A percentile compares a stretch with the other conserved stretches of the same genome.
Conservation (phyloP, 371 early-diverging fungal species). For the Mortierella sp. region DNA sequence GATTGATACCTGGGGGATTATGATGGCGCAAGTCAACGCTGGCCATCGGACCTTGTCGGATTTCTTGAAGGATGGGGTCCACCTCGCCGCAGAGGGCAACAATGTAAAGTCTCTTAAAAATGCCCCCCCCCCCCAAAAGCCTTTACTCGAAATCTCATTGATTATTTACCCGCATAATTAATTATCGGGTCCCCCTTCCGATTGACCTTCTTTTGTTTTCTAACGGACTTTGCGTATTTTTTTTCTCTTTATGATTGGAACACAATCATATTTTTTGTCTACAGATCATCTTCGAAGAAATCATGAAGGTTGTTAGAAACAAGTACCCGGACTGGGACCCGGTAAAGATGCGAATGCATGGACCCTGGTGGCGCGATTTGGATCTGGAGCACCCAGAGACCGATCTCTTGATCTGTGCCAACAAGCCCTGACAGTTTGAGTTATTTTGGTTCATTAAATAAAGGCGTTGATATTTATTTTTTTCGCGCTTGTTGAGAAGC, state of each 20-base stretch:
- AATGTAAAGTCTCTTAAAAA: slow-evolving; percentile 55
- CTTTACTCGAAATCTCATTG: too few species aligned
- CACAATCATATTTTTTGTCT: background rate
- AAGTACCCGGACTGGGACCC: slow-evolving; percentile 63
- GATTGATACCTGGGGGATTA: slow-evolving; percentile 35
- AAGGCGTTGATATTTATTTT: background rate
- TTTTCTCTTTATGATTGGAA: background rate
- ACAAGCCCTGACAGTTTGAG: slow-evolving; percentile 5
- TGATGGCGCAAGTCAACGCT: slow-evolving; percentile 21
- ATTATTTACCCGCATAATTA: too few species aligned
- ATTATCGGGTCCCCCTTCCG: too few species aligned
- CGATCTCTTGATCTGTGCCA: slow-evolving; percentile 37
- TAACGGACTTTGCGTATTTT: background rate
- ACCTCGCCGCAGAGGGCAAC: slow-evolving; percentile 72
- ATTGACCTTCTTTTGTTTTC: background rate
- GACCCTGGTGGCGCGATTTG: slow-evolving; percentile 54
- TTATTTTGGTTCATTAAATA: background rate
- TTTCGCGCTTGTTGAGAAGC: background rate
- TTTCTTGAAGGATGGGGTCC: slow-evolving; percentile 77
- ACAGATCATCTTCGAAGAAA: slow-evolving; percentile 51
- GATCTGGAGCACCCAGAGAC: slow-evolving; percentile 32
- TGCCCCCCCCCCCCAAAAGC: too few species aligned
- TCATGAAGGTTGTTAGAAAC: slow-evolving; percentile 53
- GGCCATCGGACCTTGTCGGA: slow-evolving; percentile 35
- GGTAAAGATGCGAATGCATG: slow-evolving; percentile 45